Base-by-base conservation (phyloP, 345 rosid species). In the Anastatica hierochuntica region DNA sequence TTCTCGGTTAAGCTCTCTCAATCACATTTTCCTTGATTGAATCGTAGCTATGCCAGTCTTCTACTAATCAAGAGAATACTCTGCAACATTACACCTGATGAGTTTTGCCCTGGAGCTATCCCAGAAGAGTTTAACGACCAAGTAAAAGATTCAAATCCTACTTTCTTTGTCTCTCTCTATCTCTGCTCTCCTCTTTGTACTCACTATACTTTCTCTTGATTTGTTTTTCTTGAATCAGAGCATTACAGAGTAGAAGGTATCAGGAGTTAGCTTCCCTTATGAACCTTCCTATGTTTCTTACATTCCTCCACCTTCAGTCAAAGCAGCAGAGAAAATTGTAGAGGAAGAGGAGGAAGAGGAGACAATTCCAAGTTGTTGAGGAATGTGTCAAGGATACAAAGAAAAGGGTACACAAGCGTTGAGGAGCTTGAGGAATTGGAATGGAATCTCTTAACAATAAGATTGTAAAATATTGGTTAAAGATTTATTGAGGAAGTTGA, bases 21-120 rank as follows among this genome's bases (percentile, higher is more conserved):
- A n/a, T n/a, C n/a, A n/a, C n/a, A n/a, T n/a, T n/a, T n/a, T n/a
- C n/a, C n/a, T n/a, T n/a, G 45, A 10, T 16, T 44, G 2, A 15
- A 54, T 5, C 18, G 40, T 53, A 90, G 98, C 84, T 82, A 50
- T 87, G 98, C 49, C 17, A 38, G 77, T 56, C 88, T 84, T 62
- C 50, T 81, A 9, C 54, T 90, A 62, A 58, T 87, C 49, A 83
- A 77, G 64, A 74, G 97, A 69, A 83, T 88, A 57, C 94, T 92
- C 23, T 85, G 97, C 79, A 88, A 92, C 76, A 88, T 88, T 14
- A 83, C 94, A 30, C 98, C 98, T 1, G 98, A 92, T 52, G 98
- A 92, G 64, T 92, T 92, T 67, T 88, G 97, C 53, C 90, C 94
- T 16, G 97, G 95, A 66, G 78, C 85, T 72, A 80, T 88, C 47